Base-by-base conservation (phyloP, 106 monocot species). In the Platanthera guangdongensis region DNA sequence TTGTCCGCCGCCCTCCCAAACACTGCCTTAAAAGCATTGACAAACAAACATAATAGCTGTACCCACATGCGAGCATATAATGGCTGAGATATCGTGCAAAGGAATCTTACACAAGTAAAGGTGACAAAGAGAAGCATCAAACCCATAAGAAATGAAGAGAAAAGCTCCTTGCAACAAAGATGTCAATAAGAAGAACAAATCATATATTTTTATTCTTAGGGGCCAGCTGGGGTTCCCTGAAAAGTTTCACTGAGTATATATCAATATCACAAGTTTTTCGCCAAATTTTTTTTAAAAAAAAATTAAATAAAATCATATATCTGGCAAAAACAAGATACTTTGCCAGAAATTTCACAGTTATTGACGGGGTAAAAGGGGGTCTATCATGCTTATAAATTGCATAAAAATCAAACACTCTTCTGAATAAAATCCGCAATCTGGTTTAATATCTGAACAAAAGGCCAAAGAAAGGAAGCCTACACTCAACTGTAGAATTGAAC, bases 401-500 rank as follows among this genome's bases (percentile, higher is more conserved):
- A 69, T 39, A 69, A 46, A 39, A 69, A 39, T 68, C 39, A 47
- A 46, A 14, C 45, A 39, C 25, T 47, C 46, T 47, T 69, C 46
- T 47, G 47, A 69, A 69, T 47, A 69, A 32, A 69, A 46, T 69
- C 46, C 14, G 39, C 69, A 46, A 69, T 69, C 47, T 69, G 69
- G 64, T 69, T 69, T 70, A 4, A 15, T 47, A 70, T 48, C 10
- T 67, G 6, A 67, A 67, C 32, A 70, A 3, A 70, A 6, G 7
- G 15, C 15, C 47, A 70, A 70, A 48, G 47, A 70, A 70, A 70
- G 47, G 16, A 70, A 48, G 47, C 16, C 47, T 47, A 67, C 9
- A 32, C 67, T 67, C 5, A 9, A 12, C 10, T 70, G 70, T 47
- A 70, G 47, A 48, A 48, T 6, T 48, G 47, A 48, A 70, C 70